Evolutionary conservation across 2,329 filamentous ascomycete genomes (phyloP).

Genomic region (Aphanocladium album): DNA sequence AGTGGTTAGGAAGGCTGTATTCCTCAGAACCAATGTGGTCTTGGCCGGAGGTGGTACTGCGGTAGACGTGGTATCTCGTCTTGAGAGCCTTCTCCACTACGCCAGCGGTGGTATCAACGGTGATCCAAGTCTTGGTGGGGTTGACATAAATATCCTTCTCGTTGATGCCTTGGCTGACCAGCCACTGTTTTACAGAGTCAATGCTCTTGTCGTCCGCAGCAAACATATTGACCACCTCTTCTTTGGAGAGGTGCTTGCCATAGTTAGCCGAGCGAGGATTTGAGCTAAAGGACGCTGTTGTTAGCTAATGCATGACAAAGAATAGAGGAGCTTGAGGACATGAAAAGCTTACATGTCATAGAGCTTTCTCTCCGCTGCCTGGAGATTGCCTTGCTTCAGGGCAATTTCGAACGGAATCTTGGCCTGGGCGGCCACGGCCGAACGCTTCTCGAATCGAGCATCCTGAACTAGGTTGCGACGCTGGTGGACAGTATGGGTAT

Average conservation of each 20-base stretch:
- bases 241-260: slow-evolving; percentile 41
- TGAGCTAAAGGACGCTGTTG: slow-evolving; percentile 18
- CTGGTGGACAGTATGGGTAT: slow-evolving; percentile 28
- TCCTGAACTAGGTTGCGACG: slow-evolving; percentile 18
- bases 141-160: slow-evolving; percentile 43
- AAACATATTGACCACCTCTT: slow-evolving; percentile 40
- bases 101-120: slow-evolving; percentile 48
- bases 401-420: slow-evolving; percentile 38
- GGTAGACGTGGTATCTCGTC: slow-evolving; percentile 48
- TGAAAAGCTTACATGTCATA: slow-evolving; percentile 28
- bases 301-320: neutral
- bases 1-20: slow-evolving; percentile 35
- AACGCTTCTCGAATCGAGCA: slow-evolving; percentile 23
- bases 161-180: slow-evolving; percentile 47
- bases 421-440: slow-evolving; percentile 15
- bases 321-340: too few relatives aligned
- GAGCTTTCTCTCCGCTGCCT: slow-evolving; percentile 39
- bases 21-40: slow-evolving; percentile 37
- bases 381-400: slow-evolving; percentile 41
- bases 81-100: slow-evolving; percentile 50
- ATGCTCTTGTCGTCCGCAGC: slow-evolving; percentile 40
- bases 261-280: slow-evolving; percentile 41
- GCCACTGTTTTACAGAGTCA: slow-evolving; percentile 47
- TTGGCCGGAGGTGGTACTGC: slow-evolving; percentile 30
- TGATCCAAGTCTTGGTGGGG: slow-evolving; percentile 47